phyloP scores from a whole-genome alignment of 768 basidiomycete species.

The Ephemerocybe angulata region DNA sequence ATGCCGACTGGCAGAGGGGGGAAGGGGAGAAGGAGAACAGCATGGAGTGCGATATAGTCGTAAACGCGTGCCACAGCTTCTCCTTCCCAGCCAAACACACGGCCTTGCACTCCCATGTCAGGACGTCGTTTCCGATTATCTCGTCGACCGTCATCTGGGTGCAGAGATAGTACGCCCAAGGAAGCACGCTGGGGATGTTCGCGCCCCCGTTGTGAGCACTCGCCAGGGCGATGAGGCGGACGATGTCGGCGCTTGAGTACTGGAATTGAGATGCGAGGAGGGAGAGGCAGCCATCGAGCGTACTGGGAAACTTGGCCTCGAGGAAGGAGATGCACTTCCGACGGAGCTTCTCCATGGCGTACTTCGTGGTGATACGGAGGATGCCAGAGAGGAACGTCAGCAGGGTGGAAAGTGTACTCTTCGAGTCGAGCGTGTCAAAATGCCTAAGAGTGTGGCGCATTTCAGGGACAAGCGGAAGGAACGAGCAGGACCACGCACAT shows the following conservation, averaged over 20 bases:
- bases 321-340: constrained; percentile 38
- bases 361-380: constrained; percentile 42
- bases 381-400: constrained; percentile 41
- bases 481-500: constrained; percentile 29
- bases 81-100: constrained; percentile 40
- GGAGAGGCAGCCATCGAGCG: constrained; percentile 35
- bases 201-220: constrained; percentile 20
- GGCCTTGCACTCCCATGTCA: constrained; percentile 41
- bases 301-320: constrained; percentile 39
- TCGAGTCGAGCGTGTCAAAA: constrained; percentile 34
- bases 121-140: constrained; percentile 29
- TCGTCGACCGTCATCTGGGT: constrained; percentile 35
- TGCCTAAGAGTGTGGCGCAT: constrained; percentile 22
- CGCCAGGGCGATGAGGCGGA: constrained; percentile 40
- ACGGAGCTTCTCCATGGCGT: constrained; percentile 34
- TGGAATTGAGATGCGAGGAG: constrained; percentile 34
- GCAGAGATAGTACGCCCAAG: constrained; percentile 46
- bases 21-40: constrained; percentile 33
- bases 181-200: constrained; percentile 38
- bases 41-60: constrained; percentile 33
- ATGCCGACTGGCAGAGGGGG: constrained; percentile 25
- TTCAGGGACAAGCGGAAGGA: background rate
- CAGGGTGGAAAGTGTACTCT: constrained; percentile 30
- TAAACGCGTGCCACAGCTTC: constrained; percentile 37
- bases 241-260: constrained; percentile 35